Evolutionary conservation across 2,329 filamentous ascomycete species (phyloP), one percentile per base, ranked within the genome.

Genomic region (Beauveria sp.): DNA sequence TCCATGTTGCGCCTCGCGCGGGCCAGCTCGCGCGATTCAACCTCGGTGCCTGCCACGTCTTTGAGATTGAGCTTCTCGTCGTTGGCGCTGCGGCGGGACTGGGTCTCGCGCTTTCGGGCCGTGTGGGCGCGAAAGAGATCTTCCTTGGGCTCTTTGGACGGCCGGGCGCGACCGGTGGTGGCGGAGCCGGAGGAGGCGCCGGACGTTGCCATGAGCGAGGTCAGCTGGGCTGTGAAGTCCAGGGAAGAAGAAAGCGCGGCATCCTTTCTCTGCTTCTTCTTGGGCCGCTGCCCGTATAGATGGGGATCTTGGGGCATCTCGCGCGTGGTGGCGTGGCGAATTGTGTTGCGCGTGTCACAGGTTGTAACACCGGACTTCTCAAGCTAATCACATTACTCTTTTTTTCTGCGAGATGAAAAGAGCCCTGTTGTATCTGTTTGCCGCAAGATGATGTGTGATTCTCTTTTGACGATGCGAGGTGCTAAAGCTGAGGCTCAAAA

Each of bases 141-240:
- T 5, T 73, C 68, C 65, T 77, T 80, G 56, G 72, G 70, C 72
- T 69, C 75, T 67, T 70, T 79, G 71, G 66, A 73, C 63, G 81
- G 68, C 37, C 87, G 82, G 51, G 73, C 63, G 28, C 76, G 75
- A n/a, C 73, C 66, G 62, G 77, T 72, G 62, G 76, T 65, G 16
- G 18, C 20, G 44, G 52, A 14, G 26, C 80, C 72, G 40, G 80
- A 76, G 8, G 57, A 41, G 5, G 43, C 5, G 5, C 73, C 66
- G 12, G 74, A 65, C 58, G 87, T 65, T 59, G 87, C 79, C 75
- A 97, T 91, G 60, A 97, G 85, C 51, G 87, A 90, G 67, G 89
- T 88, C 64, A 97, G 84, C 66, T 94, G 90, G 12, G 91, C 90
- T n/a, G 89, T 86, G 77, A 99, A 97, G 70, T 91, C 86, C 59